Conservation (phyloP, 352 stramenopile genomes). For the Pythium phragmitis region DNA sequence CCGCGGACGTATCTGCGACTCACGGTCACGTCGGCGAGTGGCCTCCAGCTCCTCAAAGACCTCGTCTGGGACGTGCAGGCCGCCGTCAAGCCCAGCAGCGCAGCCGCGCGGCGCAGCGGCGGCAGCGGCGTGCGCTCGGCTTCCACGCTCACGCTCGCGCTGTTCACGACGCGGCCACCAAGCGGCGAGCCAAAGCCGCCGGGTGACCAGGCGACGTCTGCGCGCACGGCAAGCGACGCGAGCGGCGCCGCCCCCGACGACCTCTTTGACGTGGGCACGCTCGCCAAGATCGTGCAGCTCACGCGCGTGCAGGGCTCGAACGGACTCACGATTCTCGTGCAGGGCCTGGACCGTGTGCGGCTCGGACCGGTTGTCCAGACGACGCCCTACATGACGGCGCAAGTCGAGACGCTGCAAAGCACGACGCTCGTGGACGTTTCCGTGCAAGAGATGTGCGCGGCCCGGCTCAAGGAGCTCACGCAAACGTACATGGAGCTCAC, state of each 20-base stretch:
- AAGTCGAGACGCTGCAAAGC: conserved; percentile 5
- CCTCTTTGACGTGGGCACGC: conserved; percentile 57
- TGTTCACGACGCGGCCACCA: conserved; percentile 51
- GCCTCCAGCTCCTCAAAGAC: conserved; percentile 76
- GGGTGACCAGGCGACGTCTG: neutral
- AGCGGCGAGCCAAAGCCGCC: too few relatives aligned
- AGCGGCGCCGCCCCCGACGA: conserved; percentile 30
- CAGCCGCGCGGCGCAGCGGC: conserved; percentile 18
- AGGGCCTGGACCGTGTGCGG: conserved; percentile 55
- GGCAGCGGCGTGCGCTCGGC: conserved; percentile 5
- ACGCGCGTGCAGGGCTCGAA: conserved; percentile 53
- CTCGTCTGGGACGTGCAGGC: conserved; percentile 71
- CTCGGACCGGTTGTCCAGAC: conserved; percentile 50
- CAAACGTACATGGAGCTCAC: conserved; percentile 64
- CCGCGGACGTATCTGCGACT: conserved; percentile 73
- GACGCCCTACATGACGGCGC: conserved; percentile 57
- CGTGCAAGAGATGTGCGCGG: conserved; percentile 37
- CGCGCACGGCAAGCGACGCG: conserved; percentile 10
- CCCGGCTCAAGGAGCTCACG: conserved; percentile 62
- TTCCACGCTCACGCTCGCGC: conserved; percentile 50
- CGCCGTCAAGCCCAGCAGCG: conserved; percentile 36
- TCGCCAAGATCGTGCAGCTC: conserved; percentile 75
- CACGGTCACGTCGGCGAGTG: conserved; percentile 54
- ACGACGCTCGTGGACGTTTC: neutral
- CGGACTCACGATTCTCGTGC: conserved; percentile 68